Conservation (phyloP, 2,329 filamentous ascomycete genomes). For the Aspergillus phoenicis region DNA sequence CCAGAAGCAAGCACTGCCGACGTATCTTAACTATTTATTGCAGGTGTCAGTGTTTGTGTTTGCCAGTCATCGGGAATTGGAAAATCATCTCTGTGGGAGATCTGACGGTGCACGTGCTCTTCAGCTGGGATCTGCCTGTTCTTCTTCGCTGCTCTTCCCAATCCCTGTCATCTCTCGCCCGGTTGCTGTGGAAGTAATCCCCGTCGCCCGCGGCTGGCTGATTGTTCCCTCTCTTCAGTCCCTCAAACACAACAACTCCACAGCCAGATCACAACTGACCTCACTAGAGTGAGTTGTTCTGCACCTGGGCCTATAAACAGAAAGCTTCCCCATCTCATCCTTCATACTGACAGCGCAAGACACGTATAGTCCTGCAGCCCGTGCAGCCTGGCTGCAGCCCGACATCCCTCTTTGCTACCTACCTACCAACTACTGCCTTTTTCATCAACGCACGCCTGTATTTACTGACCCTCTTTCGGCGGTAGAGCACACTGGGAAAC, state of each 20-base stretch:
- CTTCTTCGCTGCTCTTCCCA: neutral
- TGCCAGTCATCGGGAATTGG: too few species aligned
- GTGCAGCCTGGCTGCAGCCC: slow-evolving; percentile 5
- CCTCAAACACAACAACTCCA: neutral
- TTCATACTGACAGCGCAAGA: neutral
- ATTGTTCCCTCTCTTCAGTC: neutral
- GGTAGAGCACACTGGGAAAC: neutral
- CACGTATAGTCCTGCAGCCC: slow-evolving; percentile 6
- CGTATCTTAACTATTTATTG: too few species aligned
- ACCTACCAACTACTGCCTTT: neutral
- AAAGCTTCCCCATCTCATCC: neutral
- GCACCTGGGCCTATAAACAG: neutral
- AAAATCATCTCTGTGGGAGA: too few species aligned
- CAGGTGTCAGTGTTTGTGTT: too few species aligned
- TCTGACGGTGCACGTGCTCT: neutral
- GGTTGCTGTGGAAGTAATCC: slow-evolving; percentile 10
- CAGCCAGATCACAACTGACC: neutral
- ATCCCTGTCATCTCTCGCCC: neutral
- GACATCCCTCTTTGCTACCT: neutral
- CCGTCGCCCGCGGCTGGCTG: neutral
- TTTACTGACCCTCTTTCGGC: neutral
- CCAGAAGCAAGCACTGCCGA: too few species aligned
- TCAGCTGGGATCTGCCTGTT: neutral
- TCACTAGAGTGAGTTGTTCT: neutral
- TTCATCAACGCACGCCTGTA: neutral